These are phyloP conservation scores for Mortierella sp. DNA, from an alignment of 371 early-diverging fungal species.

Conservation along the genomic window DNA sequence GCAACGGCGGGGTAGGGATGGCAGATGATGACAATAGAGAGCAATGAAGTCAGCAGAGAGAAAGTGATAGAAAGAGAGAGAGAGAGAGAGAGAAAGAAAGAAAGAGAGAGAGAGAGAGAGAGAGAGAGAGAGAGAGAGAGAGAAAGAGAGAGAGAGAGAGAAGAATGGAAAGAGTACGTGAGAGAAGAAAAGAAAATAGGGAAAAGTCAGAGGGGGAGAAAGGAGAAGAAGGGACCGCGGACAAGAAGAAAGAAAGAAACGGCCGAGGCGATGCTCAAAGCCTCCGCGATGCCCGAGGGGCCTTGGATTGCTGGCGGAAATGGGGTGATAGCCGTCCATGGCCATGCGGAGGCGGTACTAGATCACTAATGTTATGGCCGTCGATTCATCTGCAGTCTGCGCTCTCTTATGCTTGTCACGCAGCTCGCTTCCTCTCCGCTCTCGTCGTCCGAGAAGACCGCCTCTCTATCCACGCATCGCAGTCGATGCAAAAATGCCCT, in stretches of 20 bases:
- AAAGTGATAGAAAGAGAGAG: not conserved
- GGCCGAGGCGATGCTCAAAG: too few relatives aligned
- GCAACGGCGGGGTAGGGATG: not conserved
- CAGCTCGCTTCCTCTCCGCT: too few relatives aligned
- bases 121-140: not conserved
- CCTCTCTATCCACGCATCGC: too few relatives aligned
- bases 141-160: not conserved
- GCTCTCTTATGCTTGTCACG: too few relatives aligned
- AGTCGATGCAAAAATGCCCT: too few relatives aligned
- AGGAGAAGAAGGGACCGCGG: not conserved
- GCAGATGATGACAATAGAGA: not conserved
- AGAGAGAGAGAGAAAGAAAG: constrained; percentile 1
- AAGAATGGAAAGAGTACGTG: not conserved
- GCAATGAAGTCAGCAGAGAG: not conserved
- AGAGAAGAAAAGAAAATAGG: not conserved
- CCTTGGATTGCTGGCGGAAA: too few relatives aligned
- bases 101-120: constrained; percentile 6
- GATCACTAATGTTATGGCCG: too few relatives aligned
- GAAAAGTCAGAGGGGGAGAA: not conserved
- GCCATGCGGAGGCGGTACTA: too few relatives aligned
- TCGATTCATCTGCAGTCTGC: too few relatives aligned
- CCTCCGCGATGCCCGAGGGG: too few relatives aligned
- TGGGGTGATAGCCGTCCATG: too few relatives aligned
- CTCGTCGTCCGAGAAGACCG: too few relatives aligned
- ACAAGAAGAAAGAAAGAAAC: not conserved